Evolutionary conservation across 257 asterid species (phyloP), one percentile per base, ranked within the genome.

Genomic region (Nicotiana otophora): DNA sequence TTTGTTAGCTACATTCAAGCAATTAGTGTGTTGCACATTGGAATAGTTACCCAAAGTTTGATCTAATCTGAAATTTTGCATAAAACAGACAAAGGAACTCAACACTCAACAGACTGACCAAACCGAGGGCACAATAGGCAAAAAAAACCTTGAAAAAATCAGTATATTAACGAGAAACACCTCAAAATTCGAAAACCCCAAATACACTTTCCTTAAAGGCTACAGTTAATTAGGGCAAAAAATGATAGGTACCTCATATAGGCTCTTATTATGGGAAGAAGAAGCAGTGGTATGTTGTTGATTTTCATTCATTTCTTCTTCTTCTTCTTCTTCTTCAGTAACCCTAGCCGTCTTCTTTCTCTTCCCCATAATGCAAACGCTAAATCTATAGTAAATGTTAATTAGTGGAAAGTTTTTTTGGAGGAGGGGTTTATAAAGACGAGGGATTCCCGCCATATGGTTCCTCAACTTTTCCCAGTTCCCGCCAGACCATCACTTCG

Each of bases 191-290:
- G 7, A 12, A 53, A 53, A 53, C 60, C 17, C 60, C 7, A 54
- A 54, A 14, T 16, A 54, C 5, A 54, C 0, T 54, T 54, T 39
- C 48, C 48, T 39, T 54, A 54, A 4, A 54, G 16, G 4, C 60
- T 15, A 12, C 60, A 16, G 60, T 5, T 54, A 28, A 36, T 69
- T n/a, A 10, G 1, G 53, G 9, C 4, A 75, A 36, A 48, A 14
- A 9, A 23, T 4, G 3, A 16, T 7, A 23, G 48, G 31, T 5
- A 94, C 98, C 93, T 94, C 97, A 51, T 94, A 94, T 31, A 94
- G 90, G 78, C 92, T 91, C 86, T 90, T 89, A 3, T 82, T 84
- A 55, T 81, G 82, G 34, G 95, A 87, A 66, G 96, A 89, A 77
- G 96, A 85, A 30, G 90, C 91, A 19, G 33, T 55, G 48, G 48